These are phyloP conservation scores for Starmera amethionina DNA, from an alignment of 805 yeast species.

Conservation along the genomic window DNA sequence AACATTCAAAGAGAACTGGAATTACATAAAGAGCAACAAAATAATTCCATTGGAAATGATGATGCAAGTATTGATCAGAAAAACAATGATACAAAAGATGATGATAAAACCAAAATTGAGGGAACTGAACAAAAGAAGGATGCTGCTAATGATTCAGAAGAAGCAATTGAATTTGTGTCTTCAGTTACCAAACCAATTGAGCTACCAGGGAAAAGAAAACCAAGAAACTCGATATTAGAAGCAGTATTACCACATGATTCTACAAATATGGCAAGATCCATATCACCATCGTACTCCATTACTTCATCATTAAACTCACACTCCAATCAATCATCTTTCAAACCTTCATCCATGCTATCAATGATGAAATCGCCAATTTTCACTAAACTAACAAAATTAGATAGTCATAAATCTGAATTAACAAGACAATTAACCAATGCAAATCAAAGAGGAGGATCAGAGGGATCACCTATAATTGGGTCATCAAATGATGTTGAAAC, in stretches of 20 bases:
- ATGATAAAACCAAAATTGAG: constrained; percentile 1
- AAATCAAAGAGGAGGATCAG: neutral
- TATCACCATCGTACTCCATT: constrained; percentile 6
- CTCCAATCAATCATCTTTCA: neutral
- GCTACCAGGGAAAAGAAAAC: constrained; percentile 5
- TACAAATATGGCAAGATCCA: neutral
- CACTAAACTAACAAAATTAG: constrained; percentile 1
- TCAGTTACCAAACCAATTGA: constrained; percentile 10
- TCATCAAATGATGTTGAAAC: no score
- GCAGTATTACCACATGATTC: constrained; percentile 13
- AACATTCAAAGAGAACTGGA: no score
- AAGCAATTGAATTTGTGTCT: constrained; percentile 9
- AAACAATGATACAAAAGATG: neutral
- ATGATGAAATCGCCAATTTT: constrained; percentile 2
- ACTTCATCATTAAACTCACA: constrained; percentile 1
- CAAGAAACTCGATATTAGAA: constrained; percentile 18
- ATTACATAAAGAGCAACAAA: neutral
- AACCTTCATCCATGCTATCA: neutral
- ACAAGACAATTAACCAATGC: constrained; percentile 17
- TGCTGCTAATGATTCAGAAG: constrained; percentile 5
- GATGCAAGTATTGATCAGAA: constrained; percentile 11
- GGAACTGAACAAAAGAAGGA: constrained; percentile 6
- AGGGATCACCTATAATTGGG: neutral
- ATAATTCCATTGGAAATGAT: constrained; percentile 6
- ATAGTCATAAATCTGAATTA: constrained; percentile 14